These are phyloP conservation scores for Saccharomyces hybrid DNA, from an alignment of 1,139 yeast genomes.

Conservation along the genomic window DNA sequence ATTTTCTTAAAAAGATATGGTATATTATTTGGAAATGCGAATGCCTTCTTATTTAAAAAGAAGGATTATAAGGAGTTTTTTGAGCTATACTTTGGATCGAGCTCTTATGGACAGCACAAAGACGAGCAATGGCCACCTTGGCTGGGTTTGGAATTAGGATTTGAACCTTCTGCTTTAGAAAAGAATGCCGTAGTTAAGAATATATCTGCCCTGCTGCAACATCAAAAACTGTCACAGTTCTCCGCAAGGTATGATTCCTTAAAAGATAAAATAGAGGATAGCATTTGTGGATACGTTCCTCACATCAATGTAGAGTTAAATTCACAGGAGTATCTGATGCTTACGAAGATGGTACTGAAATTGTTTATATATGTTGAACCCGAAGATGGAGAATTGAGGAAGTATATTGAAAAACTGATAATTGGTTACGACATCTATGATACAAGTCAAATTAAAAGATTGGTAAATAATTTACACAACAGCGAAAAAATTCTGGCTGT, in stretches of 20 bases:
- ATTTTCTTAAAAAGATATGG: slow-evolving; percentile 69
- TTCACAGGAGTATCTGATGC: slow-evolving; percentile 62
- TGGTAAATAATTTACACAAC: slow-evolving; percentile 50
- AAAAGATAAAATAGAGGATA: slow-evolving; percentile 36
- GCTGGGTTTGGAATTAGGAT: slow-evolving; percentile 69
- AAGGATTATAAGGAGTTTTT: slow-evolving; percentile 39
- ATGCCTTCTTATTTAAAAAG: slow-evolving; percentile 57
- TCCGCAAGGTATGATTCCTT: slow-evolving; percentile 24
- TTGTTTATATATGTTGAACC: slow-evolving; percentile 64
- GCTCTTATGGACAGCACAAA: slow-evolving; percentile 37
- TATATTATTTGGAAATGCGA: slow-evolving; percentile 58
- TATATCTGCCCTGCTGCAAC: slow-evolving; percentile 54
- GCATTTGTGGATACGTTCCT: slow-evolving; percentile 56
- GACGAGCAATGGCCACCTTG: slow-evolving; percentile 70
- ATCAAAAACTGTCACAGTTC: slow-evolving; percentile 36
- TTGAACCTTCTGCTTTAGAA: slow-evolving; percentile 54
- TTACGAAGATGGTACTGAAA: slow-evolving; percentile 58
- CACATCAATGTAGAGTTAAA: slow-evolving; percentile 63
- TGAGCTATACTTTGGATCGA: slow-evolving; percentile 38
- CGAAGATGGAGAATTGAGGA: slow-evolving; percentile 46
- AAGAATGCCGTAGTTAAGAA: slow-evolving; percentile 55
- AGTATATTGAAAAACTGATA: slow-evolving; percentile 57
- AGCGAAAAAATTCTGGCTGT: slow-evolving; percentile 41
- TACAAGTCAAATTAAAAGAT: slow-evolving; percentile 45
- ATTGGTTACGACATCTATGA: slow-evolving; percentile 65